Percentiles rank a stretch among this genome's conserved stretches.
phyloP scores from a whole-genome alignment of 108 stramenopile species.

The Conticribra guillardii region DNA sequence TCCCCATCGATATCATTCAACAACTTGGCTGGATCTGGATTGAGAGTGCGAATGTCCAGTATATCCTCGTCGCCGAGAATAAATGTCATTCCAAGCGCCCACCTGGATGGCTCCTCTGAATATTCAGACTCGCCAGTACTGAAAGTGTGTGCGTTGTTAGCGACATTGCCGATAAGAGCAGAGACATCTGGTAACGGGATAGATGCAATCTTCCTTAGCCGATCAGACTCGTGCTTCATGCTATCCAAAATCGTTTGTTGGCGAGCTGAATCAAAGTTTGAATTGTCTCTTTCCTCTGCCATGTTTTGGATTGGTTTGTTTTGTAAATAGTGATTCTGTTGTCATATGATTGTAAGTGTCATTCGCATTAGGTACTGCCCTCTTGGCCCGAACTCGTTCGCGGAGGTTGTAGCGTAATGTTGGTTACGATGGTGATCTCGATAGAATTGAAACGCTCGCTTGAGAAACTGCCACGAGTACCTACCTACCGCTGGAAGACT shows the following conservation, averaged over 20 bases:
- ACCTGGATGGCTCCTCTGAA: constrained; percentile 2
- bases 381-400: no score
- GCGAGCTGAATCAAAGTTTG: background rate
- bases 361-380: no score
- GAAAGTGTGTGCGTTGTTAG: background rate
- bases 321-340: no score
- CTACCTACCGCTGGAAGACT: no score
- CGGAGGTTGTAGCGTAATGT: no score
- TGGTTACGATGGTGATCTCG: no score
- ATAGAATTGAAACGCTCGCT: no score
- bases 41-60: constrained; percentile 9
- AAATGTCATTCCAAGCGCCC: constrained; percentile 11
- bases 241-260: background rate
- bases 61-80: constrained; percentile 1
- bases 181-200: constrained; percentile 4
- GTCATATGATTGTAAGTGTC: no score
- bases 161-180: background rate
- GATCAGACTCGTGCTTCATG: background rate
- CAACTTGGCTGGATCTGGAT: constrained; percentile 11
- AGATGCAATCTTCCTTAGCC: background rate
- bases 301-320: no score
- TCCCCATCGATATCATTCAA: constrained; percentile 14
- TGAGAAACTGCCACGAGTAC: no score
- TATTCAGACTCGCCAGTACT: background rate
- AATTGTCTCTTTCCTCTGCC: background rate